Base-by-base conservation (phyloP, 139 green algal species). In the Parachlorella kessleri region DNA sequence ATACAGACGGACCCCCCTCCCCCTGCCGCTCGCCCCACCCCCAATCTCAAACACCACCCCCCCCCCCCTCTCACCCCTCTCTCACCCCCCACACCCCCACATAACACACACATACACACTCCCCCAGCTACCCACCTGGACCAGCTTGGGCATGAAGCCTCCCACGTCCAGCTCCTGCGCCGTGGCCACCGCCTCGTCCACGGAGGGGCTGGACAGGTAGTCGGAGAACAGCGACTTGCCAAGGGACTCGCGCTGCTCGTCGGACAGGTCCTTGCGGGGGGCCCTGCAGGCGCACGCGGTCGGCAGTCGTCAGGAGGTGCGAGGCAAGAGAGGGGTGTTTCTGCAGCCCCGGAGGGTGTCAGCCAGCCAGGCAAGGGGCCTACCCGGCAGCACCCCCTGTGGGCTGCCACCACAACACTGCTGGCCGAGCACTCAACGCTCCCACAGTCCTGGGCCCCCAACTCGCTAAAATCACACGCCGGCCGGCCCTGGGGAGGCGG, bases 201-300 rank as follows among this genome's bases (percentile, higher is more conserved):
- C 30, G 69, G 86, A 68, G 23, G 54, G 42, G 36, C 39, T 67
- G 26, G 81, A 80, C 33, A 90, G 55, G 75, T 82, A 92, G 63
- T 91, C 87, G 33, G 75, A 79, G 81, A 87, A 90, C 38, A 91
- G 66, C 18, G 72, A 83, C 30, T 83, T 85, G 35, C 67, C 69
- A 36, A 87, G 76, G n/a, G 85, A 73, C 33, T 81, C 72, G 4
- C 76, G 72, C 73, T 93, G 73, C 36, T 91, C 88, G 30, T 54
- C 35, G 42, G 76, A 55, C 23, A 89, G 64, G 65, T 83, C 84
- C 36, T 55, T 88, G 30, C 74, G 64, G 28, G 75, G 55, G 0
- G 38, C 68, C 63, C 80, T 81, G 83, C 48, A 59, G 14, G 48
- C 48, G 48, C 48, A 59, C 21, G 48, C 48, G 48, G 14, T 59